phyloP scores from a whole-genome alignment of 768 basidiomycete species.

The Trichaptum fuscoviolaceum region DNA sequence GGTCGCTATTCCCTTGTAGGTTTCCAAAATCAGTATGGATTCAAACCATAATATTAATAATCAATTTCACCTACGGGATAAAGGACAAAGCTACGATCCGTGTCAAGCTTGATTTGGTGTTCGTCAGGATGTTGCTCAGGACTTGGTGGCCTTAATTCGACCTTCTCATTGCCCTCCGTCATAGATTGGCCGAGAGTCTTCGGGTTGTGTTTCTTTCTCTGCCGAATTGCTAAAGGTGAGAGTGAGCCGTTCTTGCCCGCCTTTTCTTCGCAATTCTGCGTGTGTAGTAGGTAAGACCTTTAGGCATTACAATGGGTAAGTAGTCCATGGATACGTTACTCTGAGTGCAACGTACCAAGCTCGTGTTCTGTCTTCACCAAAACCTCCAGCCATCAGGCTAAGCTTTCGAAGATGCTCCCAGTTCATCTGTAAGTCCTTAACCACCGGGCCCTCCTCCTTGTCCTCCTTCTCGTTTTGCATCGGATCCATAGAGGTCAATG shows the following conservation, averaged over 20 bases:
- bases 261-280: background rate
- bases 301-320: constrained; percentile 25
- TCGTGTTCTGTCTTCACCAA: constrained; percentile 46
- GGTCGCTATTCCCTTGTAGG: constrained; percentile 26
- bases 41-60: background rate
- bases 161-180: background rate
- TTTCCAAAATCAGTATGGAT: background rate
- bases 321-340: constrained; percentile 19
- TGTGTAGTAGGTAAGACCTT: constrained; percentile 36
- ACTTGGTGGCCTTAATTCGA: background rate
- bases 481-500: no score
- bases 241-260: background rate
- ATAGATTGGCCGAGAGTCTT: background rate
- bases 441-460: background rate
- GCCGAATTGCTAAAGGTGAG: background rate
- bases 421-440: constrained; percentile 11
- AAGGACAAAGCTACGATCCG: constrained; percentile 87
- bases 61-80: constrained; percentile 75
- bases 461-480: background rate
- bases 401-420: constrained; percentile 42
- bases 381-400: constrained; percentile 59
- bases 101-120: constrained; percentile 83
- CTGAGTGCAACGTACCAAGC: constrained; percentile 45
- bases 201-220: background rate
- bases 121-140: constrained; percentile 61